Evolutionary conservation across 495 filamentous ascomycete species (phyloP).

Genomic region (Daldinia caldariorum): DNA sequence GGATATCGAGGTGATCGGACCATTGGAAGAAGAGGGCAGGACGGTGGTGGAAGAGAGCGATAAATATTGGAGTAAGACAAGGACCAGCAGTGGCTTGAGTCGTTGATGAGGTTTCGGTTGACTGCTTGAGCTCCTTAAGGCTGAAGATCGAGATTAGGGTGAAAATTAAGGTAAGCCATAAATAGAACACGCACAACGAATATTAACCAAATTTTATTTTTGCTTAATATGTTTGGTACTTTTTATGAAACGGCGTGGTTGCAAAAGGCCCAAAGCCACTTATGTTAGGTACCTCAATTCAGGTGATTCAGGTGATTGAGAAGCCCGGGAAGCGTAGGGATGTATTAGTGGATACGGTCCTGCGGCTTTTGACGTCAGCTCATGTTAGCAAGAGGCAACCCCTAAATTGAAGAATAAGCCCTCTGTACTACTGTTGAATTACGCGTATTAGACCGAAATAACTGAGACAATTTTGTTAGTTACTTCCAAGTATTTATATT

Average conservation of each 20-base stretch:
- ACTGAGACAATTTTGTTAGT: not conserved
- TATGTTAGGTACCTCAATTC: too few species aligned
- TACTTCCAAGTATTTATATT: not conserved
- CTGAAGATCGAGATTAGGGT: not conserved
- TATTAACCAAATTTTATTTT: not conserved
- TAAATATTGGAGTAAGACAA: conserved; percentile 57
- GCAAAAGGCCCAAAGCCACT: not conserved
- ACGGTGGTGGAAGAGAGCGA: conserved; percentile 57
- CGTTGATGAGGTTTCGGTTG: not conserved
- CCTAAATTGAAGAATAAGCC: not conserved
- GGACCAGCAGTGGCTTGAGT: conserved; percentile 8
- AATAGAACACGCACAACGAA: not conserved
- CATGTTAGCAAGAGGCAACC: not conserved
- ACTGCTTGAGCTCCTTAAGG: not conserved
- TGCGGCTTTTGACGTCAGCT: not conserved
- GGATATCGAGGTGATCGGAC: conserved; percentile 60
- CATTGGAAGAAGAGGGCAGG: conserved; percentile 56
- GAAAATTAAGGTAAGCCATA: not conserved
- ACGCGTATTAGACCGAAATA: conserved; percentile 5
- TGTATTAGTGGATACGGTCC: not conserved
- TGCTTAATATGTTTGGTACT: too few species aligned
- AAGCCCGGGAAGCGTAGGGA: not conserved
- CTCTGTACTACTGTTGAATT: not conserved
- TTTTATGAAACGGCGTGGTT: too few species aligned
- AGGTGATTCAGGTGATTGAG: not conserved